phyloP scores from a whole-genome alignment of 1,284 basidiomycete genomes.

The Phellopilus nigrolimitatus region DNA sequence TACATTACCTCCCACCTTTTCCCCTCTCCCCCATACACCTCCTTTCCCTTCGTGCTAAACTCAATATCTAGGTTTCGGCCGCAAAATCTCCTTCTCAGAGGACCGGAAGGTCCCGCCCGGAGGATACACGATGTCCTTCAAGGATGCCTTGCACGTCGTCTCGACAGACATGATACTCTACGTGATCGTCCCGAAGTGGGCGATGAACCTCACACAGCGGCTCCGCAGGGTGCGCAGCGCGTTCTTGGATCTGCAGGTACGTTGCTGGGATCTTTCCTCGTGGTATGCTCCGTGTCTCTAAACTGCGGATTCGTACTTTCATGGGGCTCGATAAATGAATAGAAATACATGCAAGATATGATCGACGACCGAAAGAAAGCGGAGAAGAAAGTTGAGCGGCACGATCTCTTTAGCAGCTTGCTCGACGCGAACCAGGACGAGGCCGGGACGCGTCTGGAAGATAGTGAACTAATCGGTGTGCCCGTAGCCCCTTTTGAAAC shows the following conservation, averaged over 20 bases:
- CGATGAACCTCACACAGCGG: slow-evolving; percentile 7
- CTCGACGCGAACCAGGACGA: slow-evolving; percentile 20
- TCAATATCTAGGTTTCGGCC: slow-evolving; percentile 36
- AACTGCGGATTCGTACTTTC: no score
- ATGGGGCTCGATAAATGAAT: no score
- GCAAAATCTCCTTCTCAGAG: slow-evolving; percentile 26
- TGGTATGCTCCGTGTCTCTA: background rate
- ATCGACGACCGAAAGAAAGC: slow-evolving; percentile 16
- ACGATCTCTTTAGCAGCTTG: slow-evolving; percentile 20
- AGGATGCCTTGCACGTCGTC: slow-evolving; percentile 23
- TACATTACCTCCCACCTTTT: no score
- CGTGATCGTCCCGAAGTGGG: slow-evolving; percentile 16
- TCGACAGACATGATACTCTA: slow-evolving; percentile 22
- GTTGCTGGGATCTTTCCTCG: background rate
- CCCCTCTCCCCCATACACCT: no score
- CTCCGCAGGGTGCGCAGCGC: slow-evolving; percentile 11
- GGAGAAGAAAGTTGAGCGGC: slow-evolving; percentile 16
- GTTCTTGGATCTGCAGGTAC: slow-evolving; percentile 9
- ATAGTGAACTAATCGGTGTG: slow-evolving; percentile 21
- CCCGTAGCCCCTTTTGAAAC: background rate
- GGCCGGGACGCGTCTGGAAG: slow-evolving; percentile 4
- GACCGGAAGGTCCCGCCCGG: slow-evolving; percentile 15
- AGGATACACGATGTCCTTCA: slow-evolving; percentile 25
- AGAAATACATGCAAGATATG: slow-evolving; percentile 23
- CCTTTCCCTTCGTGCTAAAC: no score